Percentiles rank a stretch among this genome's conserved stretches.
Conservation (phyloP, 2,329 filamentous ascomycete genomes). For the Penicillium sp. region DNA sequence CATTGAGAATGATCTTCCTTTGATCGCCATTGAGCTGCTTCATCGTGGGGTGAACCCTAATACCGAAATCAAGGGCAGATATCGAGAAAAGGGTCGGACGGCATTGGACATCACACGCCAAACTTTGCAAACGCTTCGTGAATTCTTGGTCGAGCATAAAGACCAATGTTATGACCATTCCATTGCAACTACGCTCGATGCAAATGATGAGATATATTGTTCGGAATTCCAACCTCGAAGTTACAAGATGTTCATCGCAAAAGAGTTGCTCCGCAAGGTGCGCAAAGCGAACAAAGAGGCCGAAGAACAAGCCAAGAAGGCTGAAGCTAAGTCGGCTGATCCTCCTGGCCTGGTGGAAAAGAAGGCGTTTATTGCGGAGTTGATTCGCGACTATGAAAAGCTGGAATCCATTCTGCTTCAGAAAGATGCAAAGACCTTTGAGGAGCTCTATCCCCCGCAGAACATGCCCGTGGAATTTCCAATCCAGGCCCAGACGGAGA, state of each 20-base stretch:
- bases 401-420: conserved; percentile 56
- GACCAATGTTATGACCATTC: not conserved
- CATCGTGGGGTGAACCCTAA: conserved; percentile 66
- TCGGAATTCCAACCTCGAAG: conserved; percentile 51
- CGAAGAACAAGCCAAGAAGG: conserved; percentile 30
- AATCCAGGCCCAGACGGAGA: not conserved
- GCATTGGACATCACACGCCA: conserved; percentile 61
- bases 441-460: conserved; percentile 57
- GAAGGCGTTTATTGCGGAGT: conserved; percentile 45
- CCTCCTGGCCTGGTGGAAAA: conserved; percentile 48
- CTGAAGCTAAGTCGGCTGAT: conserved; percentile 5
- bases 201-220: conserved; percentile 54
- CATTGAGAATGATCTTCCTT: conserved; percentile 50
- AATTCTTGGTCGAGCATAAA: conserved; percentile 41
- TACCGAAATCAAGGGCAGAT: conserved; percentile 49
- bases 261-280: conserved; percentile 41
- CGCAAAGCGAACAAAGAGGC: conserved; percentile 38
- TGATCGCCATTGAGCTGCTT: conserved; percentile 59
- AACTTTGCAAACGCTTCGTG: conserved; percentile 52
- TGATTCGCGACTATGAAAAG: conserved; percentile 54
- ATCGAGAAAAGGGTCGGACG: conserved; percentile 32
- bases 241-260: conserved; percentile 60
- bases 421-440: conserved; percentile 66
- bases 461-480: not conserved
- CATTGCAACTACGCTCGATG: conserved; percentile 18